Evolutionary conservation across 352 stramenopile species (phyloP).

Genomic region (Pythium folliculosum): DNA sequence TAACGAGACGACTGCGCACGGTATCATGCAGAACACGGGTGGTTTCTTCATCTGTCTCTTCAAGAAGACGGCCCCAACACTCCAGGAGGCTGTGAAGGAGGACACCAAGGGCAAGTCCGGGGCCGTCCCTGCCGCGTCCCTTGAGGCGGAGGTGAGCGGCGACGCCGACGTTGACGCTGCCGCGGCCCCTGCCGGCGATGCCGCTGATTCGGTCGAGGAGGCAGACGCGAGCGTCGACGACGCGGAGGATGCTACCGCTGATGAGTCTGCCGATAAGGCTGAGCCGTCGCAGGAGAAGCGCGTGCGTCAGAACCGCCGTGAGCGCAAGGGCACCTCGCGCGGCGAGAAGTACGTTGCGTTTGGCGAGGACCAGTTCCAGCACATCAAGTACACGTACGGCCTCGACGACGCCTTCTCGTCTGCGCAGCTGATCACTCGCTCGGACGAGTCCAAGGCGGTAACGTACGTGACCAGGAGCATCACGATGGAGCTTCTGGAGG

Average conservation of each 20-base stretch:
- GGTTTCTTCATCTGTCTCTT: conserved; percentile 99
- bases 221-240: conserved; percentile 20
- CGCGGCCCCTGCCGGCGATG: conserved; percentile 8
- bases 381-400: conserved; percentile 79
- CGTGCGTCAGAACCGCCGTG: conserved; percentile 33
- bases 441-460: conserved; percentile 83
- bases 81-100: conserved; percentile 19
- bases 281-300: conserved; percentile 16
- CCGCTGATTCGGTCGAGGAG: conserved; percentile 23
- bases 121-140: no score
- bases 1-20: no score
- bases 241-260: conserved; percentile 19
- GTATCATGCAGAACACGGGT: conserved; percentile 87
- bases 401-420: conserved; percentile 67
- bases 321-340: conserved; percentile 48
- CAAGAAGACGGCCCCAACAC: conserved; percentile 85
- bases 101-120: background rate
- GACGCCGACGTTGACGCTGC: background rate
- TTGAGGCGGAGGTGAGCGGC: background rate
- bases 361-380: conserved; percentile 49
- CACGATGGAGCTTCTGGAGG: conserved; percentile 71
- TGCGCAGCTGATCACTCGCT: conserved; percentile 86
- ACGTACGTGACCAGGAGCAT: conserved; percentile 88
- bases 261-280: conserved; percentile 11
- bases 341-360: conserved; percentile 83